Percentiles rank a stretch among this genome's conserved stretches.
phyloP scores from a whole-genome alignment of 2,329 filamentous ascomycete species.

The Cercospora sojina region DNA sequence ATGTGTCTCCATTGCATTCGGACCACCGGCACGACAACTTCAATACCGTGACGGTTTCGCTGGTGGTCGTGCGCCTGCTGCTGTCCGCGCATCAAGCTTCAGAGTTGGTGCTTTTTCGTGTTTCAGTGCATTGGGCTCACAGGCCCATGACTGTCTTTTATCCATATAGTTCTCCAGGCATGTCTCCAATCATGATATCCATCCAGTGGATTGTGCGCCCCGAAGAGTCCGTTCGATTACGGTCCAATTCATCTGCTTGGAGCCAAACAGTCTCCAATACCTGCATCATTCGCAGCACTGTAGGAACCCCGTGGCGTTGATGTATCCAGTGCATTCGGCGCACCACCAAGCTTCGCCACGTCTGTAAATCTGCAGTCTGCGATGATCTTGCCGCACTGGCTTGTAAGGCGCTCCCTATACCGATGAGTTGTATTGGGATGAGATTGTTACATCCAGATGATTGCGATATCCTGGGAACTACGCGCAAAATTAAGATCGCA shows the following conservation, averaged over 20 bases:
- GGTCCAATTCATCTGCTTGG: conserved; percentile 12
- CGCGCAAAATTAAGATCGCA: conserved; percentile 3
- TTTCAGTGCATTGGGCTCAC: neutral
- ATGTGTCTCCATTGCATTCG: neutral
- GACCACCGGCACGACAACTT: too few species aligned
- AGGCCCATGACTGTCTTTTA: too few species aligned
- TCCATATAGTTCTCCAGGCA: conserved; percentile 19
- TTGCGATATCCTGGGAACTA: neutral
- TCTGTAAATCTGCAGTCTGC: neutral
- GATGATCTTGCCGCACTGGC: neutral
- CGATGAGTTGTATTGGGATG: neutral
- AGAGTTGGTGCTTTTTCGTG: neutral
- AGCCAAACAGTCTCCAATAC: conserved; percentile 22
- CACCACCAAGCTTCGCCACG: neutral
- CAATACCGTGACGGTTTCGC: too few species aligned
- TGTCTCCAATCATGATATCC: conserved; percentile 23
- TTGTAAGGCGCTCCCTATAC: neutral
- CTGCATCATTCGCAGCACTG: conserved; percentile 9
- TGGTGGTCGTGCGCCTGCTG: too few species aligned
- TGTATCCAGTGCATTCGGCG: neutral
- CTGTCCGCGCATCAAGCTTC: neutral
- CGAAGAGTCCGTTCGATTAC: conserved; percentile 1
- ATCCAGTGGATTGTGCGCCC: conserved; percentile 19
- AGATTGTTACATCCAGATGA: neutral
- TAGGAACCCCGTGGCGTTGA: neutral